Conservation (phyloP, 352 stramenopile species). For the Globisporangium cederbergense region DNA sequence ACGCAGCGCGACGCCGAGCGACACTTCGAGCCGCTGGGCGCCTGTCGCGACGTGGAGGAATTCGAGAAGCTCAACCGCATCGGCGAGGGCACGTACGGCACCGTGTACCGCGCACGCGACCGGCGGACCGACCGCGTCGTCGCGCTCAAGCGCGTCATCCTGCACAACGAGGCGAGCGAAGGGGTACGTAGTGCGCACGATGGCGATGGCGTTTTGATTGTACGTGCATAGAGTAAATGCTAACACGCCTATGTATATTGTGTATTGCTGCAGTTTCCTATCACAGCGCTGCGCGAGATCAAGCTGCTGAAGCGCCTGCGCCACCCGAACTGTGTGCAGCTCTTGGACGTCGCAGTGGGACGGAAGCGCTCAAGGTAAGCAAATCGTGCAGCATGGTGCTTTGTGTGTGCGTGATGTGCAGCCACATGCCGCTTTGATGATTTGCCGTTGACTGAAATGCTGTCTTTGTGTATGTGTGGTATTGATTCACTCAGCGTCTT, state of each 20-base stretch:
- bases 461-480: neutral
- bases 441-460: neutral
- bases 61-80: slow-evolving; percentile 82
- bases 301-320: slow-evolving; percentile 63
- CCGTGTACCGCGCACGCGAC: slow-evolving; percentile 87
- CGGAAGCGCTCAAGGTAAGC: slow-evolving; percentile 54
- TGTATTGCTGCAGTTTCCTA: slow-evolving; percentile 41
- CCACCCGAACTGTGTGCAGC: slow-evolving; percentile 70
- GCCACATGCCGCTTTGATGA: neutral
- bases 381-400: neutral
- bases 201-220: neutral
- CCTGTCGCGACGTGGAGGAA: slow-evolving; percentile 54
- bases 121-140: slow-evolving; percentile 62
- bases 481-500: slow-evolving; percentile 52
- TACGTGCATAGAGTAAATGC: neutral
- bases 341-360: slow-evolving; percentile 72
- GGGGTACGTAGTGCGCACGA: slow-evolving; percentile 45
- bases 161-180: slow-evolving; percentile 89
- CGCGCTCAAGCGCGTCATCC: slow-evolving; percentile 89
- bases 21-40: slow-evolving; percentile 45
- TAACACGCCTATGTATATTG: neutral
- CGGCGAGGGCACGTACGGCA: slow-evolving; percentile 82
- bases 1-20: slow-evolving; percentile 18
- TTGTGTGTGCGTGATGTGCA: neutral
- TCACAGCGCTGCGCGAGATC: slow-evolving; percentile 78